Base-by-base conservation (phyloP, 805 yeast genomes). In the Saccharomyces eubayanus region DNA sequence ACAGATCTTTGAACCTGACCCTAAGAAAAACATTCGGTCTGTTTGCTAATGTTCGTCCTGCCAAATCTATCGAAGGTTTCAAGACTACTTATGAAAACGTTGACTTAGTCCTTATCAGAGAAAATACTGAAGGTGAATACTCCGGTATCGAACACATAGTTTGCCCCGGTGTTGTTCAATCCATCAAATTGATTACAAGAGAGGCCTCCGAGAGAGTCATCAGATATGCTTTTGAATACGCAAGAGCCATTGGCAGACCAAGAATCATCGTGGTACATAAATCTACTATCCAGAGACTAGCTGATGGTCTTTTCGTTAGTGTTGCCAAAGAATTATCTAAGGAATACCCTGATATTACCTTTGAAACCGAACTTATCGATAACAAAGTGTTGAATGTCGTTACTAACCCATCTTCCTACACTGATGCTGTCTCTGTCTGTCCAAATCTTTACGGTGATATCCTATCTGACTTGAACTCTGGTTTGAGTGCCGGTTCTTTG, bases 381-480 rank as follows among this genome's bases (percentile, higher is more conserved):
- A 92, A 91, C 82, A 89, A 97, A 64, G 91, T 96, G 47, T 79
- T 94, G 74, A 86, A 82, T 74, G 82, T 90, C 72, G 95, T 95
- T 63, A 78, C 87, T 58, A 90, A 92, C 75, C 99, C 99, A 62
- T 56, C 70, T 40, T 84, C 84, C 65, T 92, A 90, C 84, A 79
- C 85, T 74, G 82, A 89, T 66, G 84, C 86, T 56, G 99, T 94
- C 68, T 78, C 79, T 74, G 99, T 94, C 65, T 94, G 95, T 96
- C 99, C 99, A 69, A 94, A 94, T 85, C 82, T 94, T 74, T 94
- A 94, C 77, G 99, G 99, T 82, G 98, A 94, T 75, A 94, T 94
- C 76, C 85, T 94, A 86, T 92, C 98, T 60, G 99, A 94, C 75
- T 80, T 94, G 74, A 89, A 96, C 64, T 88, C 97, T 55, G 99